Evolutionary conservation across 768 basidiomycete species (phyloP).

Genomic region (Cystoderma amianthinum): DNA sequence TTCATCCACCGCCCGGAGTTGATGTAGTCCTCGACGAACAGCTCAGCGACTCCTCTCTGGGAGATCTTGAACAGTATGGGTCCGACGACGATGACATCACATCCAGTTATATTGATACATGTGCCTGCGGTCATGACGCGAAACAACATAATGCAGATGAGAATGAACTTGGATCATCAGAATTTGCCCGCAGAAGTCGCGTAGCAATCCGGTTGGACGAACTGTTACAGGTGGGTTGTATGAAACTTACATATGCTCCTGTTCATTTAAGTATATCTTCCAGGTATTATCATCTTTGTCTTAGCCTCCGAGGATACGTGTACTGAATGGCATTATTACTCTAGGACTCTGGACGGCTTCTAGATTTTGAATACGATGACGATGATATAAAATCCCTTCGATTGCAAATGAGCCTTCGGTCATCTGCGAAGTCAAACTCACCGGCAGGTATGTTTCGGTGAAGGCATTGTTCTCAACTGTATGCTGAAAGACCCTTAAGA

Average conservation of each 20-base stretch:
- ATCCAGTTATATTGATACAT: conserved; percentile 47
- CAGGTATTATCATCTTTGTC: conserved; percentile 7
- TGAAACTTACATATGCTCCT: conserved; percentile 3
- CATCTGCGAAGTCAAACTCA: conserved; percentile 15
- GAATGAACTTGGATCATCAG: conserved; percentile 44
- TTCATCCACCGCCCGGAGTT: conserved; percentile 56
- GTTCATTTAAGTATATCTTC: conserved; percentile 2
- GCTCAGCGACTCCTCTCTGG: conserved; percentile 41
- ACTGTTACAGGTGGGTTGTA: conserved; percentile 58
- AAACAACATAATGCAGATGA: conserved; percentile 63
- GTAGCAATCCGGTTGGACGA: conserved; percentile 81
- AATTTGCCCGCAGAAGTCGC: conserved; percentile 66
- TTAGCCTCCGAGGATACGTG: background rate
- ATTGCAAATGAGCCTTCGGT: conserved; percentile 56
- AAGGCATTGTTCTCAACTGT: conserved; percentile 1
- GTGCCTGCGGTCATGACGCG: conserved; percentile 65
- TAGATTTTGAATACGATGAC: conserved; percentile 77
- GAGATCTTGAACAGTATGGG: conserved; percentile 56
- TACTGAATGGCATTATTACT: conserved; percentile 3
- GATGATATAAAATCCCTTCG: conserved; percentile 63
- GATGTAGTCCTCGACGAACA: conserved; percentile 53
- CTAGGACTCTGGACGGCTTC: conserved; percentile 68
- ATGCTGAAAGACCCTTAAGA: conserved; percentile 16
- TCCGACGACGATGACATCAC: conserved; percentile 62
- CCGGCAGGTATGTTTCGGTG: conserved; percentile 41